Evolutionary conservation across 495 filamentous ascomycete species (phyloP).

Genomic region (Daldinia grandis): DNA sequence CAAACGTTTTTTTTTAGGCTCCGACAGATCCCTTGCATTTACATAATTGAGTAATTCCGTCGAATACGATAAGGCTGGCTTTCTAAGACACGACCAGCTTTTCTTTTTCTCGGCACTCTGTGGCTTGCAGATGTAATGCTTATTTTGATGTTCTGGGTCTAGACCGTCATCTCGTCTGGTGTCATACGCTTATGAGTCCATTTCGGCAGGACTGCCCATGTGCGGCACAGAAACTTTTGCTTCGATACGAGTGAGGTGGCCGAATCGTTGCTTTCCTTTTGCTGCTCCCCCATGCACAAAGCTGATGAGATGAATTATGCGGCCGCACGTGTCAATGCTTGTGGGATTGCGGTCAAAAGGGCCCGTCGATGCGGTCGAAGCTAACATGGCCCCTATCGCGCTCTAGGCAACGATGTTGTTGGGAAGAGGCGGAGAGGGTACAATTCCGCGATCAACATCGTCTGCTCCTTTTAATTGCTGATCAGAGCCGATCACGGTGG

Average conservation of each 20-base stretch:
- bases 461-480: neutral
- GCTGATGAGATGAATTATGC: neutral
- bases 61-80: neutral
- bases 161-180: constrained; percentile 1
- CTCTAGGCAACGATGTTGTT: neutral
- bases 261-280: neutral
- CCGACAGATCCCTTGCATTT: neutral
- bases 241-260: neutral
- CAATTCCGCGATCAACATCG: neutral
- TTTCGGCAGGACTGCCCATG: constrained; percentile 11
- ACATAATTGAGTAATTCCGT: neutral
- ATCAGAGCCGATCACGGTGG: neutral
- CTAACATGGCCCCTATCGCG: neutral
- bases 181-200: constrained; percentile 5
- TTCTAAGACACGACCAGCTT: neutral
- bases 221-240: constrained; percentile 24
- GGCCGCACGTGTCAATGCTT: neutral
- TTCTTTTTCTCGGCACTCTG: neutral
- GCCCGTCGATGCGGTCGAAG: neutral
- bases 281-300: neutral
- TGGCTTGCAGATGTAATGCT: constrained; percentile 24
- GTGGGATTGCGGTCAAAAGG: neutral
- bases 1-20: neutral
- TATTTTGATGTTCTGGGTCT: constrained; percentile 22
- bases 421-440: neutral